A percentile compares a stretch with the other conserved stretches of the same genome.
These are phyloP conservation scores for Penicillium nordicum DNA, from an alignment of 2,329 filamentous ascomycete species.

Conservation along the genomic window DNA sequence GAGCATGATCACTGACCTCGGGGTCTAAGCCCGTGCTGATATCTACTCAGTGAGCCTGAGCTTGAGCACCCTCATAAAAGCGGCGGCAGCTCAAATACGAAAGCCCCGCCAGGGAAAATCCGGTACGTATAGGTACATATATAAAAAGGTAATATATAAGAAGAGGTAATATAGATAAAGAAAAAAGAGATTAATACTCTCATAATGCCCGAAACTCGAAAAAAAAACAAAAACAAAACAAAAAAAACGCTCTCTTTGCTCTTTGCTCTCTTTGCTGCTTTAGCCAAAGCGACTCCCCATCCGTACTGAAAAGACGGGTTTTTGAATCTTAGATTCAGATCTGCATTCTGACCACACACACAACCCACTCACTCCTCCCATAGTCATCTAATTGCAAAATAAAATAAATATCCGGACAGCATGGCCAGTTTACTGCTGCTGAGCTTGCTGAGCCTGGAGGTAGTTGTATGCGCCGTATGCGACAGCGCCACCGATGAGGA, in stretches of 20 bases:
- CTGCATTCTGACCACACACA: neutral
- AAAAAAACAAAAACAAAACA: neutral
- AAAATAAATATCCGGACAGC: neutral
- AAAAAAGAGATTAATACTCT: neutral
- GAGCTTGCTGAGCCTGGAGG: slow-evolving; percentile 54
- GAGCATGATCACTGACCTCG: no score
- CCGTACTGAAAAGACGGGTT: neutral
- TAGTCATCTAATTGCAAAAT: neutral
- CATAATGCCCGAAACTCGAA: slow-evolving; percentile 1
- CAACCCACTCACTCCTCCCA: neutral
- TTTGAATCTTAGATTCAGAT: neutral
- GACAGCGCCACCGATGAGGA: slow-evolving; percentile 71
- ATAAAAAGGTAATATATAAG: neutral
- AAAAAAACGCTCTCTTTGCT: neutral
- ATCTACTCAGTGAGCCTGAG: no score
- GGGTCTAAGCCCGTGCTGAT: no score
- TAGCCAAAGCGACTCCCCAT: neutral
- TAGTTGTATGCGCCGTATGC: slow-evolving; percentile 86
- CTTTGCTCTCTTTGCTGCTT: slow-evolving; percentile 5
- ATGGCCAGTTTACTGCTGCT: slow-evolving; percentile 20
- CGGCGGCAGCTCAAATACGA: no score
- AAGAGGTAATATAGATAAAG: neutral
- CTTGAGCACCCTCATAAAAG: no score
- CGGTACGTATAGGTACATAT: no score
- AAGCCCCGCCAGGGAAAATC: no score